Evolutionary conservation across 1,284 basidiomycete genomes (phyloP), one percentile per base, ranked within the genome.

Genomic region (Athelia sp.): DNA sequence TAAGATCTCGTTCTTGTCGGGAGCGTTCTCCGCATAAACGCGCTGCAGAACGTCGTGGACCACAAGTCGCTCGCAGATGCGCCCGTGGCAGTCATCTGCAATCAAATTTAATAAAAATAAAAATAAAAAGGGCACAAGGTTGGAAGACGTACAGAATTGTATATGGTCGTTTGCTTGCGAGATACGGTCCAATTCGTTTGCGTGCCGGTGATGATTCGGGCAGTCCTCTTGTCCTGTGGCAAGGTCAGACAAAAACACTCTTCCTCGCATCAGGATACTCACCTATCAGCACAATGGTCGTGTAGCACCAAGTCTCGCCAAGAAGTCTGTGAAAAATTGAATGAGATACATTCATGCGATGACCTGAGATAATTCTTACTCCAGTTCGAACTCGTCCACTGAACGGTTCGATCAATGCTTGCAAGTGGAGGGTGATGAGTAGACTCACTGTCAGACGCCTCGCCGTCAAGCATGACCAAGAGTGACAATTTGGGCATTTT

Each of bases 91-190:
- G n/a, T 40, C 36, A 40, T 40, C 26, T 29, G 26, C 6, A 29
- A 29, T 29, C 26, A n/a, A n/a, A n/a, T 17, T 11, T 15, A 40
- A 4, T 40, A 50, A 36, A 49, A 3, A 51, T 36, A 48, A 6
- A 38, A 24, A 44, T 31, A 38, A 36, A 45, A 45, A 38, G 29
- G 45, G 26, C 10, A 24, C 42, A 45, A 21, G 42, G 3, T 18
- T 43, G 21, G 19, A 31, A 35, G 40, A 9, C 14, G 15, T 22
- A 29, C 26, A 40, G 15, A 17, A 40, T 21, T 40, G 36, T 8
- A 40, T 21, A n/a, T 40, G 36, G n/a, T n/a, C 36, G n/a, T 40
- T 40, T n/a, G 36, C 36, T 40, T 40, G 15, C 4, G 8, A 17
- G n/a, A 40, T 40, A n/a, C 36, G 36, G 4, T 40, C 36, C 8